These are phyloP conservation scores for Termitomyces sp. DNA, from an alignment of 768 basidiomycete genomes.

Conservation along the genomic window DNA sequence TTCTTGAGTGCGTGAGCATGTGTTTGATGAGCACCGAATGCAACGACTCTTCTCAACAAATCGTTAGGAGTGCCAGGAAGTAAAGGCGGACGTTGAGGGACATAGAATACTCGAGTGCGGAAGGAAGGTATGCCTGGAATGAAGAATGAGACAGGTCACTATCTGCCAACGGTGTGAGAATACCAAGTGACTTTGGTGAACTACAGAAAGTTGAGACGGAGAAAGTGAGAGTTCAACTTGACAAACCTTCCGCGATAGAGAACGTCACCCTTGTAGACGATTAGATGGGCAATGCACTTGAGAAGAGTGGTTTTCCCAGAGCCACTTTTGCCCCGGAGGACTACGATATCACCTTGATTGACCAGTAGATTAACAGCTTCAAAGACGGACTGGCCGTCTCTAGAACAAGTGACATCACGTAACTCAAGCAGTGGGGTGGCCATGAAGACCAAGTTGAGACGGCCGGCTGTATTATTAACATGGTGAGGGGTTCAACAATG, in stretches of 20 bases:
- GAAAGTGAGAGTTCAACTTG: neutral
- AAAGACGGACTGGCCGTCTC: conserved; percentile 48
- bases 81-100: conserved; percentile 86
- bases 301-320: conserved; percentile 78
- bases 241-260: conserved; percentile 60
- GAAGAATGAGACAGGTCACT: conserved; percentile 1
- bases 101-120: conserved; percentile 77
- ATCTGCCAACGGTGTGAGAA: conserved; percentile 2
- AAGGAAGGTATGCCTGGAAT: conserved; percentile 65
- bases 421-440: conserved; percentile 42
- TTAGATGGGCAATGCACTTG: conserved; percentile 81
- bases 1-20: conserved; percentile 11
- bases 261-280: conserved; percentile 62
- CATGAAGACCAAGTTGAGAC: neutral
- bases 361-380: conserved; percentile 56
- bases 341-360: conserved; percentile 67
- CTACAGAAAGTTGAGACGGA: conserved; percentile 23
- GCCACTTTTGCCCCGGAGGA: conserved; percentile 79
- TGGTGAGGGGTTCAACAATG: no score
- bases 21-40: conserved; percentile 43
- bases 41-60: conserved; percentile 54
- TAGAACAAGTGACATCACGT: conserved; percentile 42
- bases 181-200: conserved; percentile 45
- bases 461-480: neutral
- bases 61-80: conserved; percentile 75